These are phyloP conservation scores for Phoma herbarum DNA, from an alignment of 2,329 filamentous ascomycete species.

Conservation along the genomic window DNA sequence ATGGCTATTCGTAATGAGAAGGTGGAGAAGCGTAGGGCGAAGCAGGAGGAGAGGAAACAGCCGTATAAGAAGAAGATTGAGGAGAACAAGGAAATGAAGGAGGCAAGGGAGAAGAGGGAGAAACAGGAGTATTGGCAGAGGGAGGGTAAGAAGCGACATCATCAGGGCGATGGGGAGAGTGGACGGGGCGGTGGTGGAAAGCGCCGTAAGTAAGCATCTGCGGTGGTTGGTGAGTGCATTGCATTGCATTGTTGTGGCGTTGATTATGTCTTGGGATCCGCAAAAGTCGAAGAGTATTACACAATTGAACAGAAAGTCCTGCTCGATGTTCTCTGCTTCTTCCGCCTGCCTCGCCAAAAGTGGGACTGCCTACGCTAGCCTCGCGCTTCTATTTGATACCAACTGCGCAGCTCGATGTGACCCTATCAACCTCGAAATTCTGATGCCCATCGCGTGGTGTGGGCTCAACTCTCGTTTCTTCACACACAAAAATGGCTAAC, in stretches of 20 bases:
- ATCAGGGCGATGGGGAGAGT: conserved; percentile 60
- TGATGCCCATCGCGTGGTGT: no score
- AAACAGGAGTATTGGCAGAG: conserved; percentile 90
- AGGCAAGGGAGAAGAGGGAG: conserved; percentile 87
- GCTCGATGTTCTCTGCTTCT: no score
- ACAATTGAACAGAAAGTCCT: no score
- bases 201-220: conserved; percentile 37
- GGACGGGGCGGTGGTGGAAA: conserved; percentile 53
- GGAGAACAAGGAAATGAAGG: conserved; percentile 84
- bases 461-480: no score
- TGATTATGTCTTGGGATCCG: neutral
- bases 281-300: neutral
- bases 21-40: conserved; percentile 78
- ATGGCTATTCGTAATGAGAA: conserved; percentile 91
- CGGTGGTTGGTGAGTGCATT: neutral
- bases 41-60: conserved; percentile 87
- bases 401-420: no score
- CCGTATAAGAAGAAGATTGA: conserved; percentile 84
- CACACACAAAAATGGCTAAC: no score
- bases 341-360: no score
- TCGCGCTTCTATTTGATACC: no score
- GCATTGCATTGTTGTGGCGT: conserved; percentile 17
- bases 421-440: no score
- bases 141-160: conserved; percentile 83
- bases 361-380: no score